Evolutionary conservation across 805 yeast species (phyloP), one percentile per base, ranked within the genome.

Genomic region (Lachancea cidri): DNA sequence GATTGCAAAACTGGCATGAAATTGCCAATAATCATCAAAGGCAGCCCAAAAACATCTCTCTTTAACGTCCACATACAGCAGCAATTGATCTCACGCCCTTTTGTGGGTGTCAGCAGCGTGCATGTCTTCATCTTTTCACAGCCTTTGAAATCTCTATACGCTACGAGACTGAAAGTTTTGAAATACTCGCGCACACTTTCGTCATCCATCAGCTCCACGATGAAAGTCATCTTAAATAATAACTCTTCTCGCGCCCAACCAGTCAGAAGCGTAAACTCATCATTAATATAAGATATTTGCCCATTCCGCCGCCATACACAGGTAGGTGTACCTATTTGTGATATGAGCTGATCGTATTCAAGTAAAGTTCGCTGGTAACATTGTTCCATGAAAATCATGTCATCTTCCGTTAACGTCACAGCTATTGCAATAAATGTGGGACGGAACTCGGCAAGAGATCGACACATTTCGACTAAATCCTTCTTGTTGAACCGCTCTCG

Each of bases 281-380:
- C 85, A n/a, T 95, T 95, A 2, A 89, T 95, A 45, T 89, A 91
- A 0, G 96, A 93, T 9, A 91, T 84, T 60, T 91, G 96, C 6
- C 96, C 96, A 1, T 96, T 88, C 39, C 98, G 73, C 50, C 98
- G 71, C 98, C 98, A 91, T 3, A 88, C 91, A 17, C 91, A 76
- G 0, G 96, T 88, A 2, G 98, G 98, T 0, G 97, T 91, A 0
- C 97, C 97, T 25, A 87, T 79, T 16, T 84, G 79, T 17, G 79
- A 73, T 30, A 93, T 83, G 58, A 86, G 85, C 60, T 82, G 84
- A 45, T 87, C 89, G 60, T 88, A 91, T 46, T 94, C 96, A 33
- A 91, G 66, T 29, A 91, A 67, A 0, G 98, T 88, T 34, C 98
- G 69, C 62, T 91, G 98, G 66, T 89, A 91, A 53, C 96, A 86